Conservation (phyloP, 192 early-diverging fungal species). For the Pilobolus umbonatus region DNA sequence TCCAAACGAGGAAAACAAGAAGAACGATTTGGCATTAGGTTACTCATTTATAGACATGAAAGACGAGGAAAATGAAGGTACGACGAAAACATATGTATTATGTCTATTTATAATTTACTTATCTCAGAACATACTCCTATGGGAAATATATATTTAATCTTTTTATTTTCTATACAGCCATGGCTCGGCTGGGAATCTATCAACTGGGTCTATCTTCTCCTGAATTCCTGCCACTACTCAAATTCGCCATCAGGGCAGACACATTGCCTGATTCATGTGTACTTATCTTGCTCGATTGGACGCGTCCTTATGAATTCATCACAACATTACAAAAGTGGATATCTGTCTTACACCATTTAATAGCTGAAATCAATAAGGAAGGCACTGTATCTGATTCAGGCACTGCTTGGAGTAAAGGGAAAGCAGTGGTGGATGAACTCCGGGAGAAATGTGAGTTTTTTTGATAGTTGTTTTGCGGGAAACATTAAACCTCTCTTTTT, state of each 20-base stretch:
- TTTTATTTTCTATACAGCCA: slow-evolving; percentile 19
- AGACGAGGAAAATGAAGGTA: slow-evolving; percentile 85
- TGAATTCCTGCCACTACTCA: slow-evolving; percentile 64
- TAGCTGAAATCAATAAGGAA: slow-evolving; percentile 52
- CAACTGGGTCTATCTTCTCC: slow-evolving; percentile 68
- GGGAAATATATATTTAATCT: neutral
- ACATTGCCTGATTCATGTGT: slow-evolving; percentile 60
- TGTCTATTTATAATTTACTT: neutral
- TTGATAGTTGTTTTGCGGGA: neutral
- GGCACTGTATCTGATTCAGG: slow-evolving; percentile 38
- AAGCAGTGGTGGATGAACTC: slow-evolving; percentile 65
- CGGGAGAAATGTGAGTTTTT: slow-evolving; percentile 51
- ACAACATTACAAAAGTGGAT: slow-evolving; percentile 77
- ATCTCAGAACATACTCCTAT: no score
- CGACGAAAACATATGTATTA: no score
- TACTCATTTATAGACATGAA: slow-evolving; percentile 80
- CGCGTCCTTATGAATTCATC: slow-evolving; percentile 82
- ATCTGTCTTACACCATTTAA: slow-evolving; percentile 53
- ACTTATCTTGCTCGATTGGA: slow-evolving; percentile 87
- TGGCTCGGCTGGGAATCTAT: slow-evolving; percentile 76
- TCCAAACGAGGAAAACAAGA: slow-evolving; percentile 39
- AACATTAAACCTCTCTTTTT: neutral
- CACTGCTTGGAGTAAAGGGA: slow-evolving; percentile 56
- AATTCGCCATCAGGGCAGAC: slow-evolving; percentile 64
- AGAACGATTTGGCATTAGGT: slow-evolving; percentile 75